Conservation (phyloP, 1,284 basidiomycete species). For the Ustilago cynodontis region DNA sequence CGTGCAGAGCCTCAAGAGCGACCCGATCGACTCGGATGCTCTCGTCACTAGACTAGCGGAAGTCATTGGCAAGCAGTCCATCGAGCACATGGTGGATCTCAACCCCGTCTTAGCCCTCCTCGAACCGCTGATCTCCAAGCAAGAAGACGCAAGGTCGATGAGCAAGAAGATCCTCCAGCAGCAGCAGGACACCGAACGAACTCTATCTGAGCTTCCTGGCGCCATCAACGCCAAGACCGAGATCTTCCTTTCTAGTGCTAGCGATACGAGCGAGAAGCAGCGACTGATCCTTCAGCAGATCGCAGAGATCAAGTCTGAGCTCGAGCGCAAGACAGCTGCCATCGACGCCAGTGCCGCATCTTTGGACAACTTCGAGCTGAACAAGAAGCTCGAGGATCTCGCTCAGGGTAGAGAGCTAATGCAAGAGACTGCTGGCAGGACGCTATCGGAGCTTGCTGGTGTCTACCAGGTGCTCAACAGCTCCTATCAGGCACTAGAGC, state of each 20-base stretch:
- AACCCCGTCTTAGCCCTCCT: constrained; percentile 59
- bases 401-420: constrained; percentile 9
- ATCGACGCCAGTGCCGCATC: neutral
- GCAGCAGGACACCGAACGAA: constrained; percentile 56
- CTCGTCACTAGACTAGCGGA: constrained; percentile 39
- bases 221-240: constrained; percentile 64
- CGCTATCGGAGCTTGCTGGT: constrained; percentile 29
- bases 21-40: constrained; percentile 52
- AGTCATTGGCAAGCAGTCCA: constrained; percentile 56
- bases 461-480: constrained; percentile 40
- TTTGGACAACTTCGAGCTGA: neutral
- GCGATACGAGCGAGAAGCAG: constrained; percentile 25
- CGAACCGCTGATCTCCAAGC: constrained; percentile 58
- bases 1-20: constrained; percentile 45
- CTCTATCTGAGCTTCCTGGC: constrained; percentile 49
- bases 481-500: constrained; percentile 31
- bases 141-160: constrained; percentile 46
- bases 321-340: neutral
- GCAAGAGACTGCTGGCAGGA: constrained; percentile 36
- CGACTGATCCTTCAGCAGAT: constrained; percentile 20
- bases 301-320: constrained; percentile 25
- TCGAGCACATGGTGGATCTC: constrained; percentile 59
- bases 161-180: constrained; percentile 50
- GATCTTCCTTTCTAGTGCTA: constrained; percentile 51
- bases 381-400: constrained; percentile 28